Percentiles rank a stretch among this genome's conserved stretches.
Evolutionary conservation across 306 rosid species (phyloP).

Genomic region (Oxytropis ochrocephala): DNA sequence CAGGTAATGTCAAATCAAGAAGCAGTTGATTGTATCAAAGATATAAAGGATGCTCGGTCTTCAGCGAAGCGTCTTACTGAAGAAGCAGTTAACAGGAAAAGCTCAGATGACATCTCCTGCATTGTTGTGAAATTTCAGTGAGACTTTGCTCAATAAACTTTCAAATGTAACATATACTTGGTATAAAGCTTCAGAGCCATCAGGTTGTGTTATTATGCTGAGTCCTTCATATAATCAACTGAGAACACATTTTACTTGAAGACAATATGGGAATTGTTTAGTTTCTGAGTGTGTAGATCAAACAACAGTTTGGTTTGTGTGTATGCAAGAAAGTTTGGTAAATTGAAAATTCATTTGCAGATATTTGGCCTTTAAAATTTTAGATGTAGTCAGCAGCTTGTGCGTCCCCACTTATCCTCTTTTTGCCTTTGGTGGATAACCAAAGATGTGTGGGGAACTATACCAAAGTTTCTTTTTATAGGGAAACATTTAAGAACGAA

Average conservation of each 20-base stretch:
- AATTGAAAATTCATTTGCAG: neutral
- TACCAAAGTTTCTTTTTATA: neutral
- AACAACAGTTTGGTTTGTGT: conserved; percentile 6
- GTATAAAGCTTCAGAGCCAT: conserved; percentile 2
- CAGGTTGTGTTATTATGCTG: conserved; percentile 13
- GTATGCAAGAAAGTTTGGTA: conserved; percentile 19
- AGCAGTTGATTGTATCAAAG: conserved; percentile 60
- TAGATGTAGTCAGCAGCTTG: neutral
- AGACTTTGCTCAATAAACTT: conserved; percentile 17
- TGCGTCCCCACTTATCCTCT: neutral
- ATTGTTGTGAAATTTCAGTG: conserved; percentile 68
- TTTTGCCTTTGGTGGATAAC: neutral
- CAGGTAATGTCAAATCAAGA: conserved; percentile 96
- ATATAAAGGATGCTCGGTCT: conserved; percentile 72
- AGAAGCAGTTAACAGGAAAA: conserved; percentile 75
- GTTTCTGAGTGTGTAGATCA: conserved; percentile 3
- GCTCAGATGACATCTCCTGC: conserved; percentile 85
- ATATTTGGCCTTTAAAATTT: neutral
- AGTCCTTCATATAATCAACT: conserved; percentile 12
- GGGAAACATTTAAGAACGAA: neutral
- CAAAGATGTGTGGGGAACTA: neutral
- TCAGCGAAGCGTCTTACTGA: conserved; percentile 85
- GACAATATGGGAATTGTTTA: conserved; percentile 5
- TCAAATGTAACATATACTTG: conserved; percentile 26
- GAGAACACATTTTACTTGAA: neutral